Evolutionary conservation across 1,284 basidiomycete species (phyloP).

Genomic region (Macrocystidia cucumis): DNA sequence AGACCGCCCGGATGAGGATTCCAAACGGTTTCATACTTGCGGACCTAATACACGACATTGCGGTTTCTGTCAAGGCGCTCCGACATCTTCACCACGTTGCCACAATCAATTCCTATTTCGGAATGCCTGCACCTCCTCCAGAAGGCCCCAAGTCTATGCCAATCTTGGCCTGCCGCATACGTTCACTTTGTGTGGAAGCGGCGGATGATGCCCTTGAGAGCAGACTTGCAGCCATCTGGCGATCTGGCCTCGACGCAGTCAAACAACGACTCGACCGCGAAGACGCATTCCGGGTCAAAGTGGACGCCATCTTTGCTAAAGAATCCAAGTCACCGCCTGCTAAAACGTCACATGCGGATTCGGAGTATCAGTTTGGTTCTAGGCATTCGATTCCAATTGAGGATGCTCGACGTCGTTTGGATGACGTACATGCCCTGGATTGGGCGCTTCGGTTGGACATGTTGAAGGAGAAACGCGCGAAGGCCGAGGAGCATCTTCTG

Average conservation of each 20-base stretch:
- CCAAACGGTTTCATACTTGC: conserved; percentile 77
- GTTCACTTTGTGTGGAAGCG: conserved; percentile 68
- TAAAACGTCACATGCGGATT: conserved; percentile 15
- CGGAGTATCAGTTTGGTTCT: conserved; percentile 50
- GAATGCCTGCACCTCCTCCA: conserved; percentile 47
- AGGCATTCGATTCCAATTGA: conserved; percentile 61
- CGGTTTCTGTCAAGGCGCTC: conserved; percentile 57
- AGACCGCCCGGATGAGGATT: conserved; percentile 68
- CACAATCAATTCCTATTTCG: conserved; percentile 33
- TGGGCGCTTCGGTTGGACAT: conserved; percentile 62
- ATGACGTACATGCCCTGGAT: conserved; percentile 70
- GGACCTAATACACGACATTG: conserved; percentile 63
- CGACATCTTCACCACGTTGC: conserved; percentile 56
- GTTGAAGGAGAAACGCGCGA: conserved; percentile 24
- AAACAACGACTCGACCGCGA: conserved; percentile 72
- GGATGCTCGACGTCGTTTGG: conserved; percentile 71
- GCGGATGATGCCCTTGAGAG: conserved; percentile 87
- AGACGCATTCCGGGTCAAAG: conserved; percentile 77
- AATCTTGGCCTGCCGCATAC: conserved; percentile 52
- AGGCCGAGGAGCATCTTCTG: conserved; percentile 23
- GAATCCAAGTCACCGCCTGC: conserved; percentile 27
- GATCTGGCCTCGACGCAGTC: conserved; percentile 72
- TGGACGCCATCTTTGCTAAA: conserved; percentile 44
- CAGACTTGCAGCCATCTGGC: conserved; percentile 73
- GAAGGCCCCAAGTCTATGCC: conserved; percentile 74